Base-by-base conservation (phyloP, 805 yeast species). In the Candida ortonii region DNA sequence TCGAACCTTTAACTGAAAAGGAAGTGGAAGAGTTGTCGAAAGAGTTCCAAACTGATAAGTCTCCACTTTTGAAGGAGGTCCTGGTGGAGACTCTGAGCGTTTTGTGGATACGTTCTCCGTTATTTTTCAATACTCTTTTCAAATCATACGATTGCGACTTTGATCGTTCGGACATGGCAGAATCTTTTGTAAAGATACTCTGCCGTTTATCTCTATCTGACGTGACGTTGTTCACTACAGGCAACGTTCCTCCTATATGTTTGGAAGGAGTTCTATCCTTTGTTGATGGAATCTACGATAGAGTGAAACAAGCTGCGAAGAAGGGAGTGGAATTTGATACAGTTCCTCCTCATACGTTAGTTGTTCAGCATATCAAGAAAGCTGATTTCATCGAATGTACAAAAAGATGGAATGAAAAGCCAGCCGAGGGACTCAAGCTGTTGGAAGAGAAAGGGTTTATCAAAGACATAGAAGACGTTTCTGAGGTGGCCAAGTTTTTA, bases 201-300 rank as follows among this genome's bases (percentile, higher is more conserved):
- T 78, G 95, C 34, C 74, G 82, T 33, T 65, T 88, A 20, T 80
- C 97, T 0, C 71, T 86, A 27, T 95, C 97, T 0, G 95, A 88
- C 52, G 74, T 90, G 8, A 95, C 97, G 0, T 49, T 70, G 7
- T 67, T 72, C 48, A 80, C 95, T 0, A 84, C 96, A 0, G 85
- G 84, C 24, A 81, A 76, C 50, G 95, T 90, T 1, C 97, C 98
- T 1, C 96, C 97, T 0, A 73, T 88, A 6, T 90, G 97, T 50
- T 65, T 93, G 33, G 97, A 93, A 50, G 95, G 97, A 1, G 58
- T 93, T 3, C 65, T 90, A 15, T 71, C 84, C 2, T 78, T 83
- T 36, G 66, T 89, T 25, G 73, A 76, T 38, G 79, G 80, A 11
- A 65, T 85, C 28, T 71, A 73, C 44, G 76, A 71, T 28, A 55